Conservation (phyloP, 2,329 filamentous ascomycete species). For the Teratosphaeria viscida region DNA sequence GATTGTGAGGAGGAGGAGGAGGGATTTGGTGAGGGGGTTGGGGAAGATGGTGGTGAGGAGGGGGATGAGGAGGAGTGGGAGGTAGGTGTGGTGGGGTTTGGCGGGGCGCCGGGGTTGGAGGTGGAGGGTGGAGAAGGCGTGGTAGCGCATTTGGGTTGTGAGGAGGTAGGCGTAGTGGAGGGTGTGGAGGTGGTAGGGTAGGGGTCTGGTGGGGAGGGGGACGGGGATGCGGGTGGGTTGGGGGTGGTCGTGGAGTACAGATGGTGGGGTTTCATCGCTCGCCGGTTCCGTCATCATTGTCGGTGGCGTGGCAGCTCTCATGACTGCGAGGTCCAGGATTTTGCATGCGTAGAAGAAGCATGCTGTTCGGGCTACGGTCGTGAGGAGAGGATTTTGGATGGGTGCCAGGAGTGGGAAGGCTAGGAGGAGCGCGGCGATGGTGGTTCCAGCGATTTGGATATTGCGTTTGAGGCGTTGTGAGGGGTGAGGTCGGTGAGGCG, state of each 20-base stretch:
- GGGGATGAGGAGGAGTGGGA: constrained; percentile 4
- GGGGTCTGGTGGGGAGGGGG: not conserved
- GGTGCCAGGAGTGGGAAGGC: not conserved
- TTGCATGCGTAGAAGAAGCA: constrained; percentile 15
- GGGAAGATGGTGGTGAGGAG: constrained; percentile 4
- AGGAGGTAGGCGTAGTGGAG: constrained; percentile 9
- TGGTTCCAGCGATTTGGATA: not conserved
- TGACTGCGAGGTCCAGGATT: constrained; percentile 8
- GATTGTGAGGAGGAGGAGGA: constrained; percentile 7
- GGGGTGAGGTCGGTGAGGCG: not conserved
- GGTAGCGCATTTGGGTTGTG: constrained; percentile 11
- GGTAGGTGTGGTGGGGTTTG: not conserved
- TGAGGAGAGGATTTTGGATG: not conserved
- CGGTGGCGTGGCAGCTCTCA: constrained; percentile 6
- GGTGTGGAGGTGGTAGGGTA: not conserved
- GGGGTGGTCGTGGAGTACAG: not conserved
- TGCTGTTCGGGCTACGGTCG: constrained; percentile 4
- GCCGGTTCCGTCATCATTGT: not conserved
- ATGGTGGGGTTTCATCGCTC: not conserved
- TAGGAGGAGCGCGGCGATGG: not conserved
- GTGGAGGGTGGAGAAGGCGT: constrained; percentile 11
- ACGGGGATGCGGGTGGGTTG: not conserved
- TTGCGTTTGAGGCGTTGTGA: not conserved
- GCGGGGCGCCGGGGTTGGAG: constrained; percentile 5
- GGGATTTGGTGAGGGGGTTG: constrained; percentile 1